A percentile compares a stretch with the other conserved stretches of the same genome.
Conservation (phyloP, 331 rosid genomes). For the Saraca asoca region DNA sequence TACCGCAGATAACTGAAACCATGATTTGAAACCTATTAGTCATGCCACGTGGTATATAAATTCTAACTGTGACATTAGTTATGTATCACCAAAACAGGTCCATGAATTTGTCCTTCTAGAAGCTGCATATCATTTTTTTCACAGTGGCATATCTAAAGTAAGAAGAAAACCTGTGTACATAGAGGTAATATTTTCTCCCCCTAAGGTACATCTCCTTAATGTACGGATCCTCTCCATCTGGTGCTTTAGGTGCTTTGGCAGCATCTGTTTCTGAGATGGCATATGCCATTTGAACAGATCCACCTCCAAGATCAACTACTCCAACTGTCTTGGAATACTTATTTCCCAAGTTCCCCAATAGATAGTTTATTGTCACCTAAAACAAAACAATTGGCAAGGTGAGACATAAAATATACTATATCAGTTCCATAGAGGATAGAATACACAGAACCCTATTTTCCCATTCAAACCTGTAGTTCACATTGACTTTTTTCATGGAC, state of each 20-base stretch:
- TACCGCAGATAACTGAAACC: slow-evolving; percentile 80
- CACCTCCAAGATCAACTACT: slow-evolving; percentile 99
- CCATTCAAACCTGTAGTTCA: slow-evolving; percentile 4
- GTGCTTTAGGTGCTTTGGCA: slow-evolving; percentile 61
- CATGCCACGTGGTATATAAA: slow-evolving; percentile 2
- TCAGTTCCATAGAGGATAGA: slow-evolving; percentile 21
- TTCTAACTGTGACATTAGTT: not conserved
- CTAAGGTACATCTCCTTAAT: slow-evolving; percentile 79
- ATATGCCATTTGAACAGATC: slow-evolving; percentile 99
- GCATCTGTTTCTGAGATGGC: slow-evolving; percentile 86
- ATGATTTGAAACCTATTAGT: slow-evolving; percentile 35
- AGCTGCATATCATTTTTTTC: slow-evolving; percentile 27
- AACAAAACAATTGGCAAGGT: slow-evolving; percentile 33
- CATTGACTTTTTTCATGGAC: slow-evolving; percentile 1
- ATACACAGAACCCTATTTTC: slow-evolving; percentile 17
- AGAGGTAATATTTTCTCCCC: slow-evolving; percentile 79
- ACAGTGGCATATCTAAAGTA: slow-evolving; percentile 27
- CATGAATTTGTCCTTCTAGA: slow-evolving; percentile 19
- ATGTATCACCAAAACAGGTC: not conserved
- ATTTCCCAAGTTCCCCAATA: slow-evolving; percentile 89
- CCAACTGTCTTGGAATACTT: slow-evolving; percentile 82
- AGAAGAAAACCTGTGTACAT: slow-evolving; percentile 89
- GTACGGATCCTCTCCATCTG: slow-evolving; percentile 63
- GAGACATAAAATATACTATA: slow-evolving; percentile 22
- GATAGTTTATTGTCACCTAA: slow-evolving; percentile 91